Evolutionary conservation across 176 grass and related monocot species (phyloP).

Genomic region (Aechmea fasciata): DNA sequence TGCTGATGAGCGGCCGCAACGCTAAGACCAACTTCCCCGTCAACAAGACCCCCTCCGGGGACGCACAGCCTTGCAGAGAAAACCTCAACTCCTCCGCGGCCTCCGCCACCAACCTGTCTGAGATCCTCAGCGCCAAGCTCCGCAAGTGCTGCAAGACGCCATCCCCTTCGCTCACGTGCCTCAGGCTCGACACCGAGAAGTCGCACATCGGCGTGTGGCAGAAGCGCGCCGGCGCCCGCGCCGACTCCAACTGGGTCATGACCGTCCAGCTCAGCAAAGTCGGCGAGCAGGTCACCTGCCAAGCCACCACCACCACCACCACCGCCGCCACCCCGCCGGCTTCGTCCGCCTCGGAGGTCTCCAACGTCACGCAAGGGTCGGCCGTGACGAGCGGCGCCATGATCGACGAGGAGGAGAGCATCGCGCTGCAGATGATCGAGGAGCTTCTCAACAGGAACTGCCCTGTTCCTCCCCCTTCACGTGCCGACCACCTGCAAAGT

Average conservation of each 20-base stretch:
- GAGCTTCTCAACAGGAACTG: conserved; percentile 70
- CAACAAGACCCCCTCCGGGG: conserved; percentile 30
- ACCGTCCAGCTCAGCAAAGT: conserved; percentile 78
- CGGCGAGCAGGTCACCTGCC: conserved; percentile 4
- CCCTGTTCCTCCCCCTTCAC: conserved; percentile 44
- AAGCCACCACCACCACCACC: conserved; percentile 2
- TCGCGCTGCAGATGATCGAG: conserved; percentile 98
- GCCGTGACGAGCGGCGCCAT: background rate
- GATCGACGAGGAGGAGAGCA: conserved; percentile 78
- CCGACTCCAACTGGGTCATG: conserved; percentile 98
- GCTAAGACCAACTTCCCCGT: conserved; percentile 99
- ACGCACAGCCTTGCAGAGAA: conserved; percentile 1
- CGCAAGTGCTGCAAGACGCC: conserved; percentile 92
- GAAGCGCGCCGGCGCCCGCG: conserved; percentile 84
- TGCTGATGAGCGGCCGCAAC: conserved; percentile 97
- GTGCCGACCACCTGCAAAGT: conserved; percentile 22
- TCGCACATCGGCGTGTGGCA: conserved; percentile 99
- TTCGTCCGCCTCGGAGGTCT: conserved; percentile 2
- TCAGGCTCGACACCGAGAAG: conserved; percentile 91
- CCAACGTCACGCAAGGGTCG: no score
- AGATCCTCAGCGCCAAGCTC: conserved; percentile 95
- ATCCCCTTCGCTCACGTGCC: conserved; percentile 91
- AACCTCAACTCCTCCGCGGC: conserved; percentile 4
- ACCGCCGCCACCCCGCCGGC: conserved; percentile 27
- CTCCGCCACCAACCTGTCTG: conserved; percentile 39